These are phyloP conservation scores for Nemania sp. DNA, from an alignment of 2,329 filamentous ascomycete genomes.

Conservation along the genomic window DNA sequence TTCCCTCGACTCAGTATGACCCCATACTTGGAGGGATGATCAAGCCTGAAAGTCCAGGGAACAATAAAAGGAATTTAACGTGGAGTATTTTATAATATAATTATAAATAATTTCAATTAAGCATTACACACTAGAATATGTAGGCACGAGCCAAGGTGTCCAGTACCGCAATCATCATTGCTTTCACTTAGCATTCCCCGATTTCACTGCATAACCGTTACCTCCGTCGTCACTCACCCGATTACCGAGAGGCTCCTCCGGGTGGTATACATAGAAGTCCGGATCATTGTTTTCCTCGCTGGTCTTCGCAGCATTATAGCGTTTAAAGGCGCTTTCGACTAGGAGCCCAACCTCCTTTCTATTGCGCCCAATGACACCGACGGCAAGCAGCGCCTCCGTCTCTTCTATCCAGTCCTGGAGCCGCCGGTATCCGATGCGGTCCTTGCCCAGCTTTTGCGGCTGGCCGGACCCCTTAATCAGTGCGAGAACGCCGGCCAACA, in stretches of 20 bases:
- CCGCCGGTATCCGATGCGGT: slow-evolving; percentile 59
- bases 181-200: not conserved
- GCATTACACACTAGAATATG: not conserved
- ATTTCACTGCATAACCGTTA: not conserved
- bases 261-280: slow-evolving; percentile 53
- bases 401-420: slow-evolving; percentile 67
- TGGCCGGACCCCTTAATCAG: slow-evolving; percentile 65
- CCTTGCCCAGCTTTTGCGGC: slow-evolving; percentile 60
- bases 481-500: slow-evolving; percentile 71
- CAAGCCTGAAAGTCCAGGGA: too few relatives aligned
- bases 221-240: slow-evolving; percentile 33
- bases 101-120: not conserved
- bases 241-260: slow-evolving; percentile 35
- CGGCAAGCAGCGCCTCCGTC: slow-evolving; percentile 59
- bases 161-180: not conserved
- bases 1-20: too few relatives aligned
- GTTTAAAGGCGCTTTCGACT: slow-evolving; percentile 57
- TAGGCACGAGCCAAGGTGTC: too few relatives aligned
- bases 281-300: slow-evolving; percentile 57
- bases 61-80: too few relatives aligned
- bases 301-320: slow-evolving; percentile 58
- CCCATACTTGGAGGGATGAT: too few relatives aligned
- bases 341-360: slow-evolving; percentile 57
- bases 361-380: slow-evolving; percentile 57
- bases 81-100: not conserved